A percentile compares a stretch with the other conserved stretches of the same genome.
Conservation (phyloP, 2,329 filamentous ascomycete species). For the Stachybotrys chlorohalonatus region DNA sequence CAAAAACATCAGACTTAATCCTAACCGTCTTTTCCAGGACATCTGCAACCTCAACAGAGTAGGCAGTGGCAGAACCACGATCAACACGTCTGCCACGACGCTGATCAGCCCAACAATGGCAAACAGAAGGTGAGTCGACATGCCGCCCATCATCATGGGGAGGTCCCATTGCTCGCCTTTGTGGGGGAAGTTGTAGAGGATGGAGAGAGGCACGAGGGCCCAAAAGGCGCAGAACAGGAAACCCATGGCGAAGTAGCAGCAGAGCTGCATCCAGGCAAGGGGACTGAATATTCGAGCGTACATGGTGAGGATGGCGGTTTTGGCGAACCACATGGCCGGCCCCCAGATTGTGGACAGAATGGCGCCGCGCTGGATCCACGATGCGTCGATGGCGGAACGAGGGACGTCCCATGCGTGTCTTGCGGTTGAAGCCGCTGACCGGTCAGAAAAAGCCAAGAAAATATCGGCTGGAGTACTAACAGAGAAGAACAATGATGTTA, state of each 20-base stretch:
- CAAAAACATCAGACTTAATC: background rate
- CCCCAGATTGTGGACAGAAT: background rate
- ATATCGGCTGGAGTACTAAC: no score
- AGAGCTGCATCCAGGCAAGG: background rate
- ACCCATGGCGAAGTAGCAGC: background rate
- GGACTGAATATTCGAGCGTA: background rate
- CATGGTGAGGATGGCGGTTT: background rate
- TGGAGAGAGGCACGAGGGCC: background rate
- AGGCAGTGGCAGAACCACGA: background rate
- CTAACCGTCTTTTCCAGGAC: background rate
- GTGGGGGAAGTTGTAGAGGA: background rate
- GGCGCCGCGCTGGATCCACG: background rate
- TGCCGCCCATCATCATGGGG: background rate
- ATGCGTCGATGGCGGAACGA: background rate
- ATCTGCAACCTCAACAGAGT: background rate
- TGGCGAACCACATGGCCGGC: background rate
- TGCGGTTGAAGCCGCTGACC: background rate
- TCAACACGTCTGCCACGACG: background rate
- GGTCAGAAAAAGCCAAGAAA: background rate
- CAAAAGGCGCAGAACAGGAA: background rate
- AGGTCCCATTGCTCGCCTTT: background rate
- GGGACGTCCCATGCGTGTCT: background rate
- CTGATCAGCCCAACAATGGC: background rate
- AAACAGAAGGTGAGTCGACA: background rate
- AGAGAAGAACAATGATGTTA: background rate